A percentile compares a stretch with the other conserved stretches of the same genome.
Evolutionary conservation across 164 flowering plant genomes (phyloP).

Genomic region (Paratinospora sagittata): DNA sequence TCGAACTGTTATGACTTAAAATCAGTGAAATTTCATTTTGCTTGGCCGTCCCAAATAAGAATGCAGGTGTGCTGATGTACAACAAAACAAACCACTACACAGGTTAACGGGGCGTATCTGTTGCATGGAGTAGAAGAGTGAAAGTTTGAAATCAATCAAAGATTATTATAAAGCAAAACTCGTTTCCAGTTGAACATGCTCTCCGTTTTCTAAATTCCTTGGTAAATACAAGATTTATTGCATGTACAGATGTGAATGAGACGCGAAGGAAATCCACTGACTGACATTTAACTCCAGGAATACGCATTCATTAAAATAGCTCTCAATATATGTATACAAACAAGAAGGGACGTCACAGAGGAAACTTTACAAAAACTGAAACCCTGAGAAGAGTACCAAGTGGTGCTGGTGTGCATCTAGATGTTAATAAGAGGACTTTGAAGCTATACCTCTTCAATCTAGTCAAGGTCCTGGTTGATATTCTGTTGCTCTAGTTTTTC

Average conservation of each 20-base stretch:
- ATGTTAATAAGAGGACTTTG: not conserved
- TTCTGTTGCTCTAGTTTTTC: slow-evolving; percentile 53
- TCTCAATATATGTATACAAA: not conserved
- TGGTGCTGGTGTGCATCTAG: not conserved
- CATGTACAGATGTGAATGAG: not conserved
- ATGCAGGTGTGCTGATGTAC: no score
- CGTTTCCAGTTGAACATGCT: not conserved
- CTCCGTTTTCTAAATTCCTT: not conserved
- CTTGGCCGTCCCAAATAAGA: no score
- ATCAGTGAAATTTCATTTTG: no score
- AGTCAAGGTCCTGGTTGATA: slow-evolving; percentile 3
- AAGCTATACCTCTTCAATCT: not conserved
- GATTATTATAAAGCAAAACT: not conserved
- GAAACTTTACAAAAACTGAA: no score
- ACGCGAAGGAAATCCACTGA: not conserved
- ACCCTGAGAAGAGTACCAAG: no score
- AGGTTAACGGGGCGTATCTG: not conserved
- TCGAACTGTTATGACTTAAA: no score
- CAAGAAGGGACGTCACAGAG: not conserved
- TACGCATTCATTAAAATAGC: not conserved
- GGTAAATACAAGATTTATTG: not conserved
- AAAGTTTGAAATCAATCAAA: not conserved
- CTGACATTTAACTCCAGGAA: not conserved
- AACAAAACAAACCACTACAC: no score
- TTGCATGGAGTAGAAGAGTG: not conserved